Conservation (phyloP, 2,329 filamentous ascomycete genomes). For the Clonostachys sp. region DNA sequence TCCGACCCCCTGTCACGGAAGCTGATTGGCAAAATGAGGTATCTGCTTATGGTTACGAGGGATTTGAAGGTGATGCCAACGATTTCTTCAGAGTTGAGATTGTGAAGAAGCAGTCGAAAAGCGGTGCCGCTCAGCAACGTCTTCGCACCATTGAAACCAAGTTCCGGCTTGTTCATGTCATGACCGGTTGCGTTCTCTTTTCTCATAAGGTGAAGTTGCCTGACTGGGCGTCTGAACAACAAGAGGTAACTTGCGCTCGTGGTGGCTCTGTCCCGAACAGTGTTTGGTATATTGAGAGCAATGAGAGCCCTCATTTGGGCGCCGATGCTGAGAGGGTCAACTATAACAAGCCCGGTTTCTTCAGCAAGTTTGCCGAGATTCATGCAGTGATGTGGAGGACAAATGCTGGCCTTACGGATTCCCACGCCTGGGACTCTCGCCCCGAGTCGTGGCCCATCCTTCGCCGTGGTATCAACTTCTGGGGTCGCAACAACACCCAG, state of each 20-base stretch:
- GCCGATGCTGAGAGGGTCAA: slow-evolving; percentile 87
- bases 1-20: slow-evolving; percentile 80
- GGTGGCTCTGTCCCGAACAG: slow-evolving; percentile 93
- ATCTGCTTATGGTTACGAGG: slow-evolving; percentile 94
- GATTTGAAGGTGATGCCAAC: slow-evolving; percentile 94
- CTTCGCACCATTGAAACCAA: slow-evolving; percentile 94
- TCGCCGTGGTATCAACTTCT: slow-evolving; percentile 96
- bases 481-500: slow-evolving; percentile 89
- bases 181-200: slow-evolving; percentile 95
- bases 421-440: slow-evolving; percentile 96
- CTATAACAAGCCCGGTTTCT: slow-evolving; percentile 90
- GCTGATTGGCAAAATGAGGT: slow-evolving; percentile 94
- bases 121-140: slow-evolving; percentile 73
- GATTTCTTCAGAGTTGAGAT: slow-evolving; percentile 95
- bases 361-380: slow-evolving; percentile 96
- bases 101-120: slow-evolving; percentile 80
- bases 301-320: slow-evolving; percentile 75
- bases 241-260: slow-evolving; percentile 96
- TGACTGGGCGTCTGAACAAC: slow-evolving; percentile 96
- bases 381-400: slow-evolving; percentile 99
- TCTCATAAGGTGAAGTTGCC: slow-evolving; percentile 99
- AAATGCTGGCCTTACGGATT: slow-evolving; percentile 92
- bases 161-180: slow-evolving; percentile 90
- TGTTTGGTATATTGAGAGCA: slow-evolving; percentile 93
- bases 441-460: slow-evolving; percentile 91